Percentiles rank a stretch among this genome's conserved stretches.
phyloP scores from a whole-genome alignment of 2,329 filamentous ascomycete genomes.

The Alternaria tenuissima region DNA sequence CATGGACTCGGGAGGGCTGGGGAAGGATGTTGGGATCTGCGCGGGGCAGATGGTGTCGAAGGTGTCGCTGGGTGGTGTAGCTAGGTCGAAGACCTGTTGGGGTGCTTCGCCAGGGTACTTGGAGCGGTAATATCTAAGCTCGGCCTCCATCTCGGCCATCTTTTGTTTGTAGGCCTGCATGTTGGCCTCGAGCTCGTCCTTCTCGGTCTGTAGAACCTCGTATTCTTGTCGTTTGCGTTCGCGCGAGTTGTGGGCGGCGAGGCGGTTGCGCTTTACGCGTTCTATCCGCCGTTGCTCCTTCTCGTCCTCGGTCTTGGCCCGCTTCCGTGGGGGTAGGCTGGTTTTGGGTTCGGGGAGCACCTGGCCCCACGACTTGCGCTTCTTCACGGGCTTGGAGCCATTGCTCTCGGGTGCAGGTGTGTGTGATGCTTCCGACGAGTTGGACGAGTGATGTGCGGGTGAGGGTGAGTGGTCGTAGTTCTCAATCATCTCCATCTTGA shows the following conservation, averaged over 20 bases:
- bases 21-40: slow-evolving; percentile 44
- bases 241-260: slow-evolving; percentile 93
- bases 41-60: slow-evolving; percentile 48
- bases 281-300: slow-evolving; percentile 98
- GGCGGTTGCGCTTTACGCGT: slow-evolving; percentile 93
- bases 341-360: slow-evolving; percentile 97
- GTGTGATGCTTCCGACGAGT: slow-evolving; percentile 27
- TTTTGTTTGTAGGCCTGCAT: slow-evolving; percentile 64
- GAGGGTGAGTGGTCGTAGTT: slow-evolving; percentile 35
- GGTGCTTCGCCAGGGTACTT: slow-evolving; percentile 44
- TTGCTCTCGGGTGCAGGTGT: slow-evolving; percentile 33
- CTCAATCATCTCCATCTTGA: slow-evolving; percentile 55
- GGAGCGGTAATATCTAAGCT: slow-evolving; percentile 52
- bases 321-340: slow-evolving; percentile 92
- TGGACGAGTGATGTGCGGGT: slow-evolving; percentile 27
- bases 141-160: slow-evolving; percentile 59
- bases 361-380: slow-evolving; percentile 98
- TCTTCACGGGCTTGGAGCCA: slow-evolving; percentile 74
- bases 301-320: slow-evolving; percentile 97
- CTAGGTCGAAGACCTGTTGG: slow-evolving; percentile 31
- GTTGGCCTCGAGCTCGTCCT: slow-evolving; percentile 69
- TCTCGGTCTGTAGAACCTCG: slow-evolving; percentile 77
- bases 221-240: slow-evolving; percentile 93
- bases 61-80: slow-evolving; percentile 33
- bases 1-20: slow-evolving; percentile 49